These are phyloP conservation scores for Rubroboletus pulcherrimus DNA, from an alignment of 768 basidiomycete genomes.

Conservation along the genomic window DNA sequence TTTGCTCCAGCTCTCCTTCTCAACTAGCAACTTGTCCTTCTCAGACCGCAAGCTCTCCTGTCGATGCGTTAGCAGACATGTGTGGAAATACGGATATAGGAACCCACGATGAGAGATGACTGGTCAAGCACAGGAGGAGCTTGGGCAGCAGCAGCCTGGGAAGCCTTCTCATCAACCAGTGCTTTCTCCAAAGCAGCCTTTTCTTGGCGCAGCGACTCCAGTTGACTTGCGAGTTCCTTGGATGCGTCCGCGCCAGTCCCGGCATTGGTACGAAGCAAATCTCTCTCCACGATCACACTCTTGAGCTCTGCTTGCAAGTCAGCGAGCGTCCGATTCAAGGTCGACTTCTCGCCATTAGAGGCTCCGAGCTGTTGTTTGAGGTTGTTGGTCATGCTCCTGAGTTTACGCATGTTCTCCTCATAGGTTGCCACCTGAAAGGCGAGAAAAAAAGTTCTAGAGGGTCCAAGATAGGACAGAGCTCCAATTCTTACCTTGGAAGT, in stretches of 20 bases:
- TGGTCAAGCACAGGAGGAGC: slow-evolving; percentile 20
- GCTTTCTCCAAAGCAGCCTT: slow-evolving; percentile 38
- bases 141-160: slow-evolving; percentile 17
- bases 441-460: neutral
- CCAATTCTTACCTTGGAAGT: slow-evolving; percentile 30
- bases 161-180: slow-evolving; percentile 36
- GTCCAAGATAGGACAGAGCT: neutral
- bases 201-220: slow-evolving; percentile 36
- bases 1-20: slow-evolving; percentile 45
- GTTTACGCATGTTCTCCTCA: slow-evolving; percentile 42
- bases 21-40: slow-evolving; percentile 57
- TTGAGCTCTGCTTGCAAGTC: slow-evolving; percentile 28
- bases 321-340: slow-evolving; percentile 26
- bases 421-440: slow-evolving; percentile 36
- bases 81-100: neutral
- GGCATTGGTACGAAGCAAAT: slow-evolving; percentile 19
- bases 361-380: slow-evolving; percentile 25
- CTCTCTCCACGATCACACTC: slow-evolving; percentile 28
- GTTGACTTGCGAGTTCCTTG: slow-evolving; percentile 32
- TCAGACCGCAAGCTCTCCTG: slow-evolving; percentile 56
- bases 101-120: slow-evolving; percentile 32
- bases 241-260: slow-evolving; percentile 17
- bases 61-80: neutral
- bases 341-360: slow-evolving; percentile 28
- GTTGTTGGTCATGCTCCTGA: slow-evolving; percentile 26